phyloP scores from a whole-genome alignment of 345 rosid species.

The Crucihimalaya himalaica region DNA sequence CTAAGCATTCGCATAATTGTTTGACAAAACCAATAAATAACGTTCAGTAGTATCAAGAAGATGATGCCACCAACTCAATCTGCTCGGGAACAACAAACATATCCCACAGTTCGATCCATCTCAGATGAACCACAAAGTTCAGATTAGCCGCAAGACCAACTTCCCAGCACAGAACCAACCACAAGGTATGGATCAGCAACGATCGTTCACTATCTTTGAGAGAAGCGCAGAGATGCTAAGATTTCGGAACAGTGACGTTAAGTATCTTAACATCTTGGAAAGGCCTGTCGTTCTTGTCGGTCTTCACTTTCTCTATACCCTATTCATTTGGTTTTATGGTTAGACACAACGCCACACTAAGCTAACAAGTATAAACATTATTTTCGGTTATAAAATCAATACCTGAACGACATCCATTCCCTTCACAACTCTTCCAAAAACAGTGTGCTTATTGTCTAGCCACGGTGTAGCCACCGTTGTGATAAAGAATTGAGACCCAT shows the following conservation, averaged over 20 bases:
- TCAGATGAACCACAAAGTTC: not conserved
- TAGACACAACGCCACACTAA: not conserved
- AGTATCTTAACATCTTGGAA: conserved; percentile 88
- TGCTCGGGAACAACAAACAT: not conserved
- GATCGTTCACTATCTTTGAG: not conserved
- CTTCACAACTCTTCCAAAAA: conserved; percentile 86
- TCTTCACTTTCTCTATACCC: conserved; percentile 96
- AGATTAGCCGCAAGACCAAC: not conserved
- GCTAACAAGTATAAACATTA: not conserved
- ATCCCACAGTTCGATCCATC: conserved; percentile 16
- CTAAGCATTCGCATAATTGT: not conserved
- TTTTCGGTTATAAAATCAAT: not conserved
- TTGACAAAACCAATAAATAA: not conserved
- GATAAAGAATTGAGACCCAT: conserved; percentile 92
- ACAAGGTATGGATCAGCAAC: not conserved
- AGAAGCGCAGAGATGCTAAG: conserved; percentile 36
- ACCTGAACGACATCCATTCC: conserved; percentile 99
- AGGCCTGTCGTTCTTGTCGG: conserved; percentile 82
- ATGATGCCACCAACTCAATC: not conserved
- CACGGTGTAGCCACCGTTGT: conserved; percentile 98
- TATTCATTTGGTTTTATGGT: conserved; percentile 34
- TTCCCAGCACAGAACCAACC: not conserved
- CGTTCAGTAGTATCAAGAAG: not conserved
- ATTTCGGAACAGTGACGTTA: conserved; percentile 84
- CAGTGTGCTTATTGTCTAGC: conserved; percentile 97